phyloP scores from a whole-genome alignment of 2,329 filamentous ascomycete genomes.

The Tolypocladium paradoxum region DNA sequence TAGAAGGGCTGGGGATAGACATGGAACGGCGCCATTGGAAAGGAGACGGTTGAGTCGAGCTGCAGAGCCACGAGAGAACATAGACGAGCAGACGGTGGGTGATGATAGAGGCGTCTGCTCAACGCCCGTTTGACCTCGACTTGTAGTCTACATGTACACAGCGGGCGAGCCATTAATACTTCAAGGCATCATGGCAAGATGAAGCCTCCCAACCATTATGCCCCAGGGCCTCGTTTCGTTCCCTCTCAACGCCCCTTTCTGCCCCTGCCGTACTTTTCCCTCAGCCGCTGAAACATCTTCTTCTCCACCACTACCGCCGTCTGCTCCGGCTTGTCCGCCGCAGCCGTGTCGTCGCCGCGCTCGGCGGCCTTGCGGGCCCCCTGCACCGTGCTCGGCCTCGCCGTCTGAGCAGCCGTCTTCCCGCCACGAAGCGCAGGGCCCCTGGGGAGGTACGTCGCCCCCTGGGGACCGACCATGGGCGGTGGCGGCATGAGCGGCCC shows the following conservation, averaged over 20 bases:
- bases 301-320: not conserved
- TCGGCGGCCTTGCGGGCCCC: not conserved
- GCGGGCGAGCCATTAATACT: not conserved
- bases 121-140: too few species aligned
- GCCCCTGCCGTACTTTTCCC: not conserved
- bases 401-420: not conserved
- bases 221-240: not conserved
- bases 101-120: not conserved
- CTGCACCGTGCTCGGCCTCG: not conserved
- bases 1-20: too few species aligned
- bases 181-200: not conserved
- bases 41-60: not conserved
- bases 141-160: not conserved
- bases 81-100: not conserved
- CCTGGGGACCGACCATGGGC: constrained; percentile 9
- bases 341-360: not conserved
- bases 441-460: not conserved
- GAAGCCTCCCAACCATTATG: not conserved
- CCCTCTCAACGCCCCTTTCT: not conserved
- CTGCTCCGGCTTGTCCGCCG: not conserved
- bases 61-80: not conserved
- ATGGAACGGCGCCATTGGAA: too few species aligned
- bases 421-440: not conserved
- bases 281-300: not conserved
- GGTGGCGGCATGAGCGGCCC: constrained; percentile 15